A percentile compares a stretch with the other conserved stretches of the same genome.
Evolutionary conservation across 257 asterid genomes (phyloP).

Genomic region (Avicennia marina): DNA sequence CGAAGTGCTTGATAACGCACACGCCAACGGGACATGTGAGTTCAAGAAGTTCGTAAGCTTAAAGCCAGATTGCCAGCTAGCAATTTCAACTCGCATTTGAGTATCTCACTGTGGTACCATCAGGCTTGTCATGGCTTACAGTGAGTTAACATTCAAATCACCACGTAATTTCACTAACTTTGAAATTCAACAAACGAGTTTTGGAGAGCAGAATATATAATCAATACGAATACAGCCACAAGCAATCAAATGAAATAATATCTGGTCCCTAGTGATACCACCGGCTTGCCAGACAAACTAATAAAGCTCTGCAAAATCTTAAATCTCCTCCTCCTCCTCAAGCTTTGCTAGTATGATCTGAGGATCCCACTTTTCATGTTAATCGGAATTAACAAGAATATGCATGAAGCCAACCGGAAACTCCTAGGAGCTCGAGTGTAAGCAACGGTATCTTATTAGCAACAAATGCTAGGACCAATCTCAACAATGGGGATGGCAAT

Average conservation of each 20-base stretch:
- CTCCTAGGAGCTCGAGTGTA: slow-evolving; percentile 14
- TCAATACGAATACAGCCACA: slow-evolving; percentile 1
- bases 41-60: not conserved
- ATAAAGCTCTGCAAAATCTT: slow-evolving; percentile 15
- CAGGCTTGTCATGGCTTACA: slow-evolving; percentile 2
- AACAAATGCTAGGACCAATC: slow-evolving; percentile 19
- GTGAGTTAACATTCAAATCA: not conserved
- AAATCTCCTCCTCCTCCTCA: slow-evolving; percentile 28
- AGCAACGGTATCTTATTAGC: slow-evolving; percentile 15
- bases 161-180: not conserved
- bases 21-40: not conserved
- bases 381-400: slow-evolving; percentile 15
- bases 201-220: not conserved
- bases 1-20: not conserved
- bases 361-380: slow-evolving; percentile 33
- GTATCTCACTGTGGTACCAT: not conserved
- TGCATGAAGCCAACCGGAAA: slow-evolving; percentile 19
- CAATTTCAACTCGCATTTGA: not conserved
- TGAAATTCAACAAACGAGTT: slow-evolving; percentile 7
- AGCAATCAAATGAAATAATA: slow-evolving; percentile 8
- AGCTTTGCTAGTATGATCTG: slow-evolving; percentile 30
- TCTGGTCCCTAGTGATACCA: not conserved
- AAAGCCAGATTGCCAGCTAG: not conserved
- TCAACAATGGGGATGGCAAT: slow-evolving; percentile 11
- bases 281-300: slow-evolving; percentile 6